phyloP scores from a whole-genome alignment of 257 asterid genomes.

The Thymus mandschuricus region DNA sequence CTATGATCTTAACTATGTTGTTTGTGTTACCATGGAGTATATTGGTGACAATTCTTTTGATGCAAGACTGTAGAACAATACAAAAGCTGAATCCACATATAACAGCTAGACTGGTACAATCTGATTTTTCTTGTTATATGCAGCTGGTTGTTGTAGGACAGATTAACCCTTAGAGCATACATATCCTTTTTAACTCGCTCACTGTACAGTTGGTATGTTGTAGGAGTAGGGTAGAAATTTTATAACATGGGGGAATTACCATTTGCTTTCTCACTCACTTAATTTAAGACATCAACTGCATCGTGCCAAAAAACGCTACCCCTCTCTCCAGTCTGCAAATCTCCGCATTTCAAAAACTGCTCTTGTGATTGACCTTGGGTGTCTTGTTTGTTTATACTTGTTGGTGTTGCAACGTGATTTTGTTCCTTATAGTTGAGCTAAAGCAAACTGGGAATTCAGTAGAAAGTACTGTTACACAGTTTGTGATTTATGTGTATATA shows the following conservation, averaged over 20 bases:
- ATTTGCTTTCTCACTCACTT: not conserved
- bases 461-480: not conserved
- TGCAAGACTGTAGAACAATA: constrained; percentile 6
- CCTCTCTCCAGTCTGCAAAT: not conserved
- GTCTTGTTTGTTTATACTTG: constrained; percentile 3
- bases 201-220: too few species aligned
- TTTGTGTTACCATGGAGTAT: not conserved
- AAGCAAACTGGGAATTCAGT: not conserved
- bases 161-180: too few species aligned
- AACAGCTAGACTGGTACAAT: constrained; percentile 1
- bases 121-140: constrained; percentile 1
- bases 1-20: constrained; percentile 2
- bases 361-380: not conserved
- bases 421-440: not conserved
- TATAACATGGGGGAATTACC: too few species aligned
- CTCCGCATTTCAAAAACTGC: not conserved
- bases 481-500: not conserved
- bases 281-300: constrained; percentile 12
- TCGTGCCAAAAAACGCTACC: not conserved
- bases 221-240: too few species aligned
- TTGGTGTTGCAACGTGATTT: constrained; percentile 4
- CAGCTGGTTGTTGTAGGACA: constrained; percentile 9
- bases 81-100: constrained; percentile 10
- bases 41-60: not conserved
- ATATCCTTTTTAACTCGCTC: too few species aligned